phyloP scores from a whole-genome alignment of 257 asterid genomes.

The Nemophila menziesii region DNA sequence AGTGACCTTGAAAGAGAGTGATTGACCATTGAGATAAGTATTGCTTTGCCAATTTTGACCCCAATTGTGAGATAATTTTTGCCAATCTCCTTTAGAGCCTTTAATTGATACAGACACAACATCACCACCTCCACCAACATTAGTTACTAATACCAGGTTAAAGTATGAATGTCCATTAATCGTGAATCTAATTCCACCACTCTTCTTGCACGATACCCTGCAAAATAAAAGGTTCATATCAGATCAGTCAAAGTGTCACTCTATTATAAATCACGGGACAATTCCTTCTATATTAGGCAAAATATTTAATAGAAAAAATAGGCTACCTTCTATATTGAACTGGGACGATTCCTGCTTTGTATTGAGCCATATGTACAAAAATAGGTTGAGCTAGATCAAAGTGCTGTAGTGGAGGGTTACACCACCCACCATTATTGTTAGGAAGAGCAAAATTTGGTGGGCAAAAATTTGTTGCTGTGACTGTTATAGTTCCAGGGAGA shows the following conservation, averaged over 20 bases:
- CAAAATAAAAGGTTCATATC: not conserved
- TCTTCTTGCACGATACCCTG: slow-evolving; percentile 19
- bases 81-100: slow-evolving; percentile 14
- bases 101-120: slow-evolving; percentile 11
- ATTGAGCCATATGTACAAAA: slow-evolving; percentile 15
- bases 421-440: slow-evolving; percentile 18
- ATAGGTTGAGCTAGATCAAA: slow-evolving; percentile 22
- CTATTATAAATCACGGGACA: not conserved
- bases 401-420: slow-evolving; percentile 20
- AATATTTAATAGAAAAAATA: too few species aligned
- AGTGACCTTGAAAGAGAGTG: slow-evolving; percentile 19
- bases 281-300: too few species aligned
- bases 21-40: slow-evolving; percentile 9
- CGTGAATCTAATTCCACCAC: slow-evolving; percentile 18
- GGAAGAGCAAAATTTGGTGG: slow-evolving; percentile 19
- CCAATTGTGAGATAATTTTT: slow-evolving; percentile 16
- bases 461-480: slow-evolving; percentile 24
- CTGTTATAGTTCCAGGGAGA: slow-evolving; percentile 10
- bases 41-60: slow-evolving; percentile 24
- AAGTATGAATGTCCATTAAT: slow-evolving; percentile 19
- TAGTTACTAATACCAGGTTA: slow-evolving; percentile 17
- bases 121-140: slow-evolving; percentile 24
- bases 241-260: not conserved
- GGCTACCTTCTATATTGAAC: slow-evolving; percentile 19
- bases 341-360: slow-evolving; percentile 21